phyloP scores from a whole-genome alignment of 805 yeast genomes.

The Pichia gijzeniarum region DNA sequence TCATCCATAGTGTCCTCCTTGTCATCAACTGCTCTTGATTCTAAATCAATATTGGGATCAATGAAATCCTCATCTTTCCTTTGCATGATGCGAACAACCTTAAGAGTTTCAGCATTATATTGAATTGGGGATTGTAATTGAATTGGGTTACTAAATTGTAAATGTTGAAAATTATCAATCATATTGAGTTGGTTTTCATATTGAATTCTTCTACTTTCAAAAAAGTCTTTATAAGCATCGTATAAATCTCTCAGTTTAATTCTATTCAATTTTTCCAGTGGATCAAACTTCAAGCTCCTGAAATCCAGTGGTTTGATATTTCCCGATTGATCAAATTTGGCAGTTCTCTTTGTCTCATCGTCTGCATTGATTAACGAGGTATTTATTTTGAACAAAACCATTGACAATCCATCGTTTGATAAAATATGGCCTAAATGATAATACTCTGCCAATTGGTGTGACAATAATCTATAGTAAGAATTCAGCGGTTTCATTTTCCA shows the following conservation, averaged over 20 bases:
- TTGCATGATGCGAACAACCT: conserved; percentile 10
- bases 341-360: conserved; percentile 27
- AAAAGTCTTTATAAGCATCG: conserved; percentile 8
- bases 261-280: conserved; percentile 28
- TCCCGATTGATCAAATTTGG: conserved; percentile 28
- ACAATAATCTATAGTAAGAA: conserved; percentile 59
- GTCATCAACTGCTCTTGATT: neutral
- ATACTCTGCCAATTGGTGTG: conserved; percentile 67
- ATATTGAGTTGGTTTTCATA: neutral
- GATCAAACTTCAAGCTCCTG: conserved; percentile 27
- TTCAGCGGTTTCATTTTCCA: conserved; percentile 50
- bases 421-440: conserved; percentile 53
- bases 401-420: conserved; percentile 45
- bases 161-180: neutral
- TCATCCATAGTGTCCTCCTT: neutral
- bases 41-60: neutral
- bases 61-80: neutral
- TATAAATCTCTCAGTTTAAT: conserved; percentile 25
- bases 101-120: neutral
- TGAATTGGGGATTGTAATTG: neutral
- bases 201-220: neutral
- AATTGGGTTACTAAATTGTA: neutral
- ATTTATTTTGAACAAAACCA: conserved; percentile 34
- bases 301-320: conserved; percentile 30
- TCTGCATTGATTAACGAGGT: conserved; percentile 33